Evolutionary conservation across 352 stramenopile genomes (phyloP), one percentile per base, ranked within the genome.

Genomic region (Globisporangium cystogenes): DNA sequence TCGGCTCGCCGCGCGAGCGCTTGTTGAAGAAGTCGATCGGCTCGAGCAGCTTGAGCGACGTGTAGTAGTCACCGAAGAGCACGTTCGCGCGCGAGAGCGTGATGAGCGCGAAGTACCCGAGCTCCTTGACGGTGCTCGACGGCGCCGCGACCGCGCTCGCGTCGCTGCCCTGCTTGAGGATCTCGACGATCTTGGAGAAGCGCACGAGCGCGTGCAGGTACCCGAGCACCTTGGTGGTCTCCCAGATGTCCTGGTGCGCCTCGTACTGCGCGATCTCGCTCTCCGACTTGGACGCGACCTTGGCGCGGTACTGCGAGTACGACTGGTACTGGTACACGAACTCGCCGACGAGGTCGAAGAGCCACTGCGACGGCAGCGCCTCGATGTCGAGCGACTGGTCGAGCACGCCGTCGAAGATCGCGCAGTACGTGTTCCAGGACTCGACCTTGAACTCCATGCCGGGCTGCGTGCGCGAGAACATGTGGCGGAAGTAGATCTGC

Each of bases 271-370:
- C 67, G 46, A 76, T 73, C 60, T 90, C 74, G 26, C 62, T 55
- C 57, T 94, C 76, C 35, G 60, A 62, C 64, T 90, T 89, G 52
- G 71, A 58, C 24, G 65, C 64, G 67, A 88, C 55, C 74, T 95
- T 91, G 33, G 86, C 93, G 46, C 94, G 86, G 70, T 97, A 97
- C 72, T 99, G 95, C 70, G 92, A 98, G 68, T 98, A 99, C 55
- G 90, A 95, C 76, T 99, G 96, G 79, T 98, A 99, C 75, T 99
- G 96, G 75, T 99, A 99, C 1, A 99, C 89, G 63, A 99, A 99
- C 78, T 99, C 97, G 62, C 98, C 87, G 14, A 99, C 76, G 60
- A 99, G 96, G 76, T 99, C 96, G 71, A 99, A 99, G 41, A 96
- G 80, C 97, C 97, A 99, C 69, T 98, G 91, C 8, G 95, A 86